phyloP scores from a whole-genome alignment of 768 basidiomycete species.

The Lentinula sp. region DNA sequence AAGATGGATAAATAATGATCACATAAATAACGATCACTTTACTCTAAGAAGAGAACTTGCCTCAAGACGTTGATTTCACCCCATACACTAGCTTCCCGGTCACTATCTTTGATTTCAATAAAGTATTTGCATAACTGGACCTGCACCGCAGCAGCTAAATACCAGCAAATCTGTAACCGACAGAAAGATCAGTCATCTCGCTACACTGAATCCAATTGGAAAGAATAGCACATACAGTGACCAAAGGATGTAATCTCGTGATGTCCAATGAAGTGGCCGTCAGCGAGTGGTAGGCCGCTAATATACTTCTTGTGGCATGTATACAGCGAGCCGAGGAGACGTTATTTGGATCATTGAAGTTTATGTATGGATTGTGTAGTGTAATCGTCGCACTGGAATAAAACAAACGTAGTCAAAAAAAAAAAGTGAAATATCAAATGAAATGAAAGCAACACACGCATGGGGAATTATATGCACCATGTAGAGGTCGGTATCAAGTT shows the following conservation, averaged over 20 bases:
- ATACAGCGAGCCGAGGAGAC: conserved; percentile 70
- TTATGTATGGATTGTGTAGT: conserved; percentile 77
- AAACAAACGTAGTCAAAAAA: background rate
- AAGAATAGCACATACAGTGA: conserved; percentile 50
- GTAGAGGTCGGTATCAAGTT: conserved; percentile 77
- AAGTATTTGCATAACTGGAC: conserved; percentile 83
- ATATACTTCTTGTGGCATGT: conserved; percentile 66
- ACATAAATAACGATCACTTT: background rate
- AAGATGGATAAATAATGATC: conserved; percentile 1
- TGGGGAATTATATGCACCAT: conserved; percentile 85
- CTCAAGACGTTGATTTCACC: conserved; percentile 82
- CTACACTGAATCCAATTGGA: background rate
- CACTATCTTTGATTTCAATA: conserved; percentile 73
- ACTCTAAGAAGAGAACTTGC: conserved; percentile 28
- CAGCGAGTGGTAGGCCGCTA: conserved; percentile 69
- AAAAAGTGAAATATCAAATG: conserved; percentile 10
- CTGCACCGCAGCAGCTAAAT: conserved; percentile 82
- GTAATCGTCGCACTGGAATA: conserved; percentile 73
- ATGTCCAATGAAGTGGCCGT: conserved; percentile 82
- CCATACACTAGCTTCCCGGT: conserved; percentile 75
- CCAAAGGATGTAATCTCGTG: conserved; percentile 74
- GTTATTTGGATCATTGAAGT: conserved; percentile 61
- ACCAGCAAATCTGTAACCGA: conserved; percentile 72
- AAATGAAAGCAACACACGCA: conserved; percentile 48
- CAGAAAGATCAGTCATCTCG: background rate